Percentiles rank a stretch among this genome's conserved stretches.
These are phyloP conservation scores for Sporothrix mexicana DNA, from an alignment of 2,329 filamentous ascomycete species.

Conservation along the genomic window DNA sequence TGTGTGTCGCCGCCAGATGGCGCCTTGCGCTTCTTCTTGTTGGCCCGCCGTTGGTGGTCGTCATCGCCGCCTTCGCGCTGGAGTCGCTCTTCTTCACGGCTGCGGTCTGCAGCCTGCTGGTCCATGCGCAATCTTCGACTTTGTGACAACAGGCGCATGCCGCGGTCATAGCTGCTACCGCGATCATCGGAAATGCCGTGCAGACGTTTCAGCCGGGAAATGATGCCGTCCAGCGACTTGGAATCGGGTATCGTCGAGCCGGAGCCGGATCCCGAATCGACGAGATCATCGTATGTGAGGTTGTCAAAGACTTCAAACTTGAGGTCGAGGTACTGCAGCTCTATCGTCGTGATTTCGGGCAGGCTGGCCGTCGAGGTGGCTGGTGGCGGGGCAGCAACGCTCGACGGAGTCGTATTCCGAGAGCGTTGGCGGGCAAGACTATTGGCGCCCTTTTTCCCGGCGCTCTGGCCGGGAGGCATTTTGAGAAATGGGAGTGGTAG, in stretches of 20 bases:
- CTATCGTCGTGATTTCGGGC: constrained; percentile 60
- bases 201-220: constrained; percentile 67
- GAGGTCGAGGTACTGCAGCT: constrained; percentile 71
- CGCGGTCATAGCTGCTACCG: constrained; percentile 70
- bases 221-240: constrained; percentile 67
- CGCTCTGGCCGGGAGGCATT: constrained; percentile 67
- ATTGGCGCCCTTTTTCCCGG: constrained; percentile 68
- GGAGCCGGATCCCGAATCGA: constrained; percentile 62
- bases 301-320: constrained; percentile 64
- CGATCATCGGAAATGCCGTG: constrained; percentile 71
- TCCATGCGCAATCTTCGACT: constrained; percentile 67
- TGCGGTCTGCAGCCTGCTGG: constrained; percentile 53
- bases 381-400: constrained; percentile 28
- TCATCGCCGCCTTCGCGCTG: constrained; percentile 58
- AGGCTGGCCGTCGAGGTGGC: constrained; percentile 54
- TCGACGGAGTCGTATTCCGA: constrained; percentile 72
- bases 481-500: constrained; percentile 3
- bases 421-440: constrained; percentile 70
- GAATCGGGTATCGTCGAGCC: constrained; percentile 66
- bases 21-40: constrained; percentile 82
- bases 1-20: constrained; percentile 55
- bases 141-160: constrained; percentile 72
- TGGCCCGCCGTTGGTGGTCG: constrained; percentile 58
- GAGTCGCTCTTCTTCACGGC: constrained; percentile 57
- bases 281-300: constrained; percentile 70